Evolutionary conservation across 2,329 filamentous ascomycete genomes (phyloP).

Genomic region (Monosporascus sp.): DNA sequence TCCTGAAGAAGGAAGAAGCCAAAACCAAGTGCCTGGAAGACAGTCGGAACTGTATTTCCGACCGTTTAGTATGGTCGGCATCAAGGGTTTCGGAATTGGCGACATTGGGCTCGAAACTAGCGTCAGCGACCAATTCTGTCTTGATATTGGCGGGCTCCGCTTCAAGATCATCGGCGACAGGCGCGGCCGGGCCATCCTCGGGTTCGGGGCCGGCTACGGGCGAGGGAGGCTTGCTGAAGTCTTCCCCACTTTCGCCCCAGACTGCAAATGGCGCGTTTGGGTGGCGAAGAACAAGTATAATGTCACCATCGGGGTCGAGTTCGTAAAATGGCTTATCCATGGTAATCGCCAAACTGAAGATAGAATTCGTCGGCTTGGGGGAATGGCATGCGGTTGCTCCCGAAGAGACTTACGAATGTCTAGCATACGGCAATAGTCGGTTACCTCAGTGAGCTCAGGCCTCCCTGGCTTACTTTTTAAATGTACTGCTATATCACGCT

Average conservation of each 20-base stretch:
- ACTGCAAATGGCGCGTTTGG: slow-evolving; percentile 5
- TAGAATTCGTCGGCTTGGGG: too few species aligned
- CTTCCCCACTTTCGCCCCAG: background rate
- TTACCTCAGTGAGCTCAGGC: too few species aligned
- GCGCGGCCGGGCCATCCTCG: too few species aligned
- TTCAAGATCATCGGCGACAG: too few species aligned
- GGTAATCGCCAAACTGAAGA: background rate
- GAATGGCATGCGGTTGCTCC: too few species aligned
- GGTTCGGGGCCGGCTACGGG: too few species aligned
- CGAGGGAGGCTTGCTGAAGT: background rate
- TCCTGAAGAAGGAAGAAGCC: slow-evolving; percentile 10
- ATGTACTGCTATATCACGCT: too few species aligned
- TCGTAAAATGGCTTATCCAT: background rate
- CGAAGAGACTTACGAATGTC: too few species aligned
- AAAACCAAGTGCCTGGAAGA: slow-evolving; percentile 13
- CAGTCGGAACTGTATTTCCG: slow-evolving; percentile 1
- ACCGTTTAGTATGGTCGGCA: background rate
- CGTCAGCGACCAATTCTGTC: background rate
- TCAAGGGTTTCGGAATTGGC: background rate
- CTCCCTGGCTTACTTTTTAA: too few species aligned
- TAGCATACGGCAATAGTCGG: too few species aligned
- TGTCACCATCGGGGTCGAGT: slow-evolving; percentile 7
- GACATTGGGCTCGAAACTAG: background rate
- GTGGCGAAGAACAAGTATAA: slow-evolving; percentile 5
- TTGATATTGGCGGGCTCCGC: too few species aligned